Evolutionary conservation across 164 flowering plant genomes (phyloP).

Genomic region (Magnolia officinalis): DNA sequence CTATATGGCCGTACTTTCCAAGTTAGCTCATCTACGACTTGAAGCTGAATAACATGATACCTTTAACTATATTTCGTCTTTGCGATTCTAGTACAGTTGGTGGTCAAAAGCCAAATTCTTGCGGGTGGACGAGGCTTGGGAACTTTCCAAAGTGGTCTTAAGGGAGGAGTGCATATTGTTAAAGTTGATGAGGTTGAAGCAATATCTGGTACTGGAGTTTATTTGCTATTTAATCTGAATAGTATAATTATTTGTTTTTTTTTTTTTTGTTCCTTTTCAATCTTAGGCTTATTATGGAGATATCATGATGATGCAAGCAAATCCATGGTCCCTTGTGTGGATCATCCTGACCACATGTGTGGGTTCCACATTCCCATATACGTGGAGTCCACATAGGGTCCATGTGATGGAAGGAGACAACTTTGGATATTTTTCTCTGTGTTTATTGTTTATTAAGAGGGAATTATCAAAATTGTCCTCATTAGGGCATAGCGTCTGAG

Average conservation of each 20-base stretch:
- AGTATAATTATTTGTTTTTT: background rate
- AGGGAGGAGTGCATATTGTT: conserved; percentile 97
- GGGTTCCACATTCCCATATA: no score
- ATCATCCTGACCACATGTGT: no score
- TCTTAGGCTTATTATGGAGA: conserved; percentile 37
- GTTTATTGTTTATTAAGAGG: no score
- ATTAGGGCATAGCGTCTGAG: no score
- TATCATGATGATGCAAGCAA: background rate
- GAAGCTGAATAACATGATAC: background rate
- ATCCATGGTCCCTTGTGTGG: no score
- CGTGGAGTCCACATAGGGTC: no score
- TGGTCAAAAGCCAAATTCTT: conserved; percentile 91
- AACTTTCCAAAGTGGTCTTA: conserved; percentile 76
- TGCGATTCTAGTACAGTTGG: conserved; percentile 50
- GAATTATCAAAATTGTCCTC: no score
- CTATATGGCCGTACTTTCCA: background rate
- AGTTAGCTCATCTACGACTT: background rate
- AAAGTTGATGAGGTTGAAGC: conserved; percentile 80
- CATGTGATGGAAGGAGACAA: no score
- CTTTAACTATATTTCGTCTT: background rate
- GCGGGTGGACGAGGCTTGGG: conserved; percentile 98
- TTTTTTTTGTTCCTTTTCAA: background rate
- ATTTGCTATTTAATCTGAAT: background rate
- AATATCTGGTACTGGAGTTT: conserved; percentile 55
- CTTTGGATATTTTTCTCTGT: no score